These are phyloP conservation scores for Colletotrichum phormii DNA, from an alignment of 2,329 filamentous ascomycete genomes.

Conservation along the genomic window DNA sequence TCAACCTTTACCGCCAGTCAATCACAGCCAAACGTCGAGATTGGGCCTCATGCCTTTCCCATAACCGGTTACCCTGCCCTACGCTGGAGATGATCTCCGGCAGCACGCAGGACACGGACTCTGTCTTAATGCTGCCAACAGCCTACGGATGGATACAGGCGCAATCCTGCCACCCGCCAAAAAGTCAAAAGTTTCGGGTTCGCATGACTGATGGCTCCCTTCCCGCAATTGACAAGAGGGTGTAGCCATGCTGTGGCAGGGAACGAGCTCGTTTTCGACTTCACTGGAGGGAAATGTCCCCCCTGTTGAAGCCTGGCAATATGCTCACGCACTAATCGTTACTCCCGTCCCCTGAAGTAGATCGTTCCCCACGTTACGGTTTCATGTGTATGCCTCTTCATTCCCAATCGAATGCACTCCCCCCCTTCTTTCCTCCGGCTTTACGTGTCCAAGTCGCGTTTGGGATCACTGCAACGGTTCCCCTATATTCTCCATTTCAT, in stretches of 20 bases:
- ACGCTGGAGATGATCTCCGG: conserved; percentile 9
- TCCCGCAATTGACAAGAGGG: conserved; percentile 29
- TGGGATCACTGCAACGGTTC: neutral
- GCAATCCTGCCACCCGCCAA: conserved; percentile 4
- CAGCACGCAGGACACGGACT: neutral
- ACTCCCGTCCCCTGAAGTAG: conserved; percentile 29
- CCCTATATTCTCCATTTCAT: conserved; percentile 7
- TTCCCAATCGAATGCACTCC: conserved; percentile 30
- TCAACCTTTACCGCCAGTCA: neutral
- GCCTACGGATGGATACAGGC: neutral
- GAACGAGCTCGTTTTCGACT: conserved; percentile 14
- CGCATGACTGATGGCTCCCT: conserved; percentile 31
- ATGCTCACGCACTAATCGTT: conserved; percentile 10
- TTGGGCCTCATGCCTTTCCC: conserved; percentile 17
- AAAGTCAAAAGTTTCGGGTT: conserved; percentile 21
- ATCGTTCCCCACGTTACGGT: conserved; percentile 33
- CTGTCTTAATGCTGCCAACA: conserved; percentile 13
- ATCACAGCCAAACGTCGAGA: conserved; percentile 14
- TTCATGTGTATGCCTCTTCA: conserved; percentile 27
- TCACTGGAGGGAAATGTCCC: neutral
- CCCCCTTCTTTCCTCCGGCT: neutral
- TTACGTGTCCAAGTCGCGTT: conserved; percentile 14
- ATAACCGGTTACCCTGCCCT: conserved; percentile 13
- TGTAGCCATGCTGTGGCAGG: conserved; percentile 9
- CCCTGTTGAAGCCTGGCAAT: neutral